Evolutionary conservation across 1,284 basidiomycete genomes (phyloP), one percentile per base, ranked within the genome.

Genomic region (Xerocomus amazonicus): DNA sequence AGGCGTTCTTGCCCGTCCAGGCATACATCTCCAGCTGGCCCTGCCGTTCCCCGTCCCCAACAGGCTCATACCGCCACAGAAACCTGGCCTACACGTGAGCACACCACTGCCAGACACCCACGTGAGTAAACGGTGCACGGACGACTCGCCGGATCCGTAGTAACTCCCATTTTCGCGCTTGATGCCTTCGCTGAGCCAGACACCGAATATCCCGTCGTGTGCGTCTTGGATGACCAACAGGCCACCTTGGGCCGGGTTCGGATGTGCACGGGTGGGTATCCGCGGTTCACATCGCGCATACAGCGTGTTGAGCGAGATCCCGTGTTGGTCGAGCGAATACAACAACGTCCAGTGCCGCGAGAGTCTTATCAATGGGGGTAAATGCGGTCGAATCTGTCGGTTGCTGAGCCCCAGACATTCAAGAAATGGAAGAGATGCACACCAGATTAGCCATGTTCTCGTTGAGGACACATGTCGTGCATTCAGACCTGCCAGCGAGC

Each of bases 291-390:
- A 87, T 3, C 79, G 77, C 2, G 80, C 61, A 64, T 95, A 96
- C 1, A 98, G 77, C 0, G 96, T 97, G 35, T 87, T 82, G 9
- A 98, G 75, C 9, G 92, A 95, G 41, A 95, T 93, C 0, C 96
- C 96, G 56, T 98, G 91, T 65, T 97, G 94, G 61, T 99, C 96
- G 14, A 97, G 74, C 9, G 92, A 95, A 70, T 97, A 98, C 1
- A 97, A 70, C 3, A 98, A 75, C 1, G 80, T 80, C 96, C 96
- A 98, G n/a, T 77, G 72, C 6, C 78, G 75, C 0, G 89, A 79
- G 5, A 98, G 79, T 4, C 90, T 84, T 14, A 87, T 78, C 14
- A 97, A 78, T 0, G 92, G 83, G 0, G 96, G 92, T 1, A 98
- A 73, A 53, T 83, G 73, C 0, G 79, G 69, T 0, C 88, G 82